These are phyloP conservation scores for Paramecium caudatum DNA, from an alignment of 73 alveolate genomes.

Conservation along the genomic window DNA sequence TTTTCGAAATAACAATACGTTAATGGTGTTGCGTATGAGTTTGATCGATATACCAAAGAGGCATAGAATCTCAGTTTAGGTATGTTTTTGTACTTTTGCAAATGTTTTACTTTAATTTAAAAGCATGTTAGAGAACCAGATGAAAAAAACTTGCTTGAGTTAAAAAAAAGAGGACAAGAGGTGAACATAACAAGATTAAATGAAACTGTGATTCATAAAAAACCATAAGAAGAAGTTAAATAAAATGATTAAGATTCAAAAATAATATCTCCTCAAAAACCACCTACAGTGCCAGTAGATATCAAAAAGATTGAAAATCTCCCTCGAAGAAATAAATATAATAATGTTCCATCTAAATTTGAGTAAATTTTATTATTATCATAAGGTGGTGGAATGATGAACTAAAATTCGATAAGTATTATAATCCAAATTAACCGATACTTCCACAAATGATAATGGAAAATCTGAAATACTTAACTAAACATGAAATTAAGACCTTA, in stretches of 20 bases:
- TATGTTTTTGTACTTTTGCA: constrained; percentile 63
- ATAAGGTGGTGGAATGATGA: constrained; percentile 72
- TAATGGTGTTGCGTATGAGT: constrained; percentile 54
- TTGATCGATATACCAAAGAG: constrained; percentile 62
- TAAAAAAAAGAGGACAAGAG: constrained; percentile 59
- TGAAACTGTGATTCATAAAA: background rate
- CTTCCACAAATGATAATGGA: background rate
- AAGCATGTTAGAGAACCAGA: constrained; percentile 2
- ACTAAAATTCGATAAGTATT: constrained; percentile 54
- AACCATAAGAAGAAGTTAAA: background rate
- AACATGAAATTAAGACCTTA: constrained; percentile 48
- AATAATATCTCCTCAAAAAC: constrained; percentile 10
- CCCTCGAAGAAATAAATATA: constrained; percentile 62
- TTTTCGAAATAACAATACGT: constrained; percentile 50
- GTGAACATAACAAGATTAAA: background rate
- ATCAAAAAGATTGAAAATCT: constrained; percentile 41
- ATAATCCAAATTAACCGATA: background rate
- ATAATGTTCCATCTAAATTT: constrained; percentile 45
- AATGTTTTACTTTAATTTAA: constrained; percentile 43
- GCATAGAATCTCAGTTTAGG: constrained; percentile 57
- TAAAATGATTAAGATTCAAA: background rate
- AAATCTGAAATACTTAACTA: constrained; percentile 10
- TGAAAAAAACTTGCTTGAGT: constrained; percentile 6
- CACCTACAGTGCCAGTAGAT: constrained; percentile 4
- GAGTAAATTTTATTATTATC: background rate